Evolutionary conservation across 2,329 filamentous ascomycete genomes (phyloP).

Genomic region (Blumeria graminis): DNA sequence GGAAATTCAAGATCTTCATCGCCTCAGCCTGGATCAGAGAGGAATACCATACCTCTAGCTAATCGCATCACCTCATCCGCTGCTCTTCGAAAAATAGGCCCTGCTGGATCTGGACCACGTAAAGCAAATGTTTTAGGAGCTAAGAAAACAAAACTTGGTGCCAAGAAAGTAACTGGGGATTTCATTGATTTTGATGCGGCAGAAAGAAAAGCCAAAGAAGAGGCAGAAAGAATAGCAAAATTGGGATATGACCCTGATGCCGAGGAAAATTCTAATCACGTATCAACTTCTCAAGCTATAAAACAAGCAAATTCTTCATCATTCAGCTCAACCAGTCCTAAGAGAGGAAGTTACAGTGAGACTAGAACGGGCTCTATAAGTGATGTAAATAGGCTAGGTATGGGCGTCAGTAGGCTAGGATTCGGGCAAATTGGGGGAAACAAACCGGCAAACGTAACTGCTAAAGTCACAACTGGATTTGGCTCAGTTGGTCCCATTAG

Average conservation of each 20-base stretch:
- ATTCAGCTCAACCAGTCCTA: constrained; percentile 36
- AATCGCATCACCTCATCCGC: constrained; percentile 55
- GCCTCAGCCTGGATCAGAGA: constrained; percentile 37
- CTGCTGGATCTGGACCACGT: constrained; percentile 37
- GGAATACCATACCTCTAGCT: constrained; percentile 29
- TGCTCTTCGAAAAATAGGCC: constrained; percentile 52
- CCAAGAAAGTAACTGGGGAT: constrained; percentile 66
- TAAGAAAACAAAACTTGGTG: constrained; percentile 73
- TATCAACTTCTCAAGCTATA: constrained; percentile 12
- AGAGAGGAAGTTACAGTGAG: constrained; percentile 31
- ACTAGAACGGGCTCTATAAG: constrained; percentile 38
- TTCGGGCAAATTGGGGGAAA: constrained; percentile 14
- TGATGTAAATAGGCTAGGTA: constrained; percentile 72
- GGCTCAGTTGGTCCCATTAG: constrained; percentile 61
- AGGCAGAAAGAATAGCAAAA: constrained; percentile 87
- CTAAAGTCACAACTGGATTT: constrained; percentile 47
- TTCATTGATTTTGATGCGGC: constrained; percentile 91
- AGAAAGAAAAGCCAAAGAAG: constrained; percentile 90
- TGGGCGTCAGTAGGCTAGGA: constrained; percentile 20
- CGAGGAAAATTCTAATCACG: constrained; percentile 24
- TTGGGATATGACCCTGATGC: constrained; percentile 87
- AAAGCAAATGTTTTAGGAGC: constrained; percentile 70
- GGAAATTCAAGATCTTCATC: constrained; percentile 66
- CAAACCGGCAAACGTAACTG: constrained; percentile 16
- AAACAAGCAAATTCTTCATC: constrained; percentile 26